These are phyloP conservation scores for Tetraselmis striata DNA, from an alignment of 139 green algal genomes.

Conservation along the genomic window DNA sequence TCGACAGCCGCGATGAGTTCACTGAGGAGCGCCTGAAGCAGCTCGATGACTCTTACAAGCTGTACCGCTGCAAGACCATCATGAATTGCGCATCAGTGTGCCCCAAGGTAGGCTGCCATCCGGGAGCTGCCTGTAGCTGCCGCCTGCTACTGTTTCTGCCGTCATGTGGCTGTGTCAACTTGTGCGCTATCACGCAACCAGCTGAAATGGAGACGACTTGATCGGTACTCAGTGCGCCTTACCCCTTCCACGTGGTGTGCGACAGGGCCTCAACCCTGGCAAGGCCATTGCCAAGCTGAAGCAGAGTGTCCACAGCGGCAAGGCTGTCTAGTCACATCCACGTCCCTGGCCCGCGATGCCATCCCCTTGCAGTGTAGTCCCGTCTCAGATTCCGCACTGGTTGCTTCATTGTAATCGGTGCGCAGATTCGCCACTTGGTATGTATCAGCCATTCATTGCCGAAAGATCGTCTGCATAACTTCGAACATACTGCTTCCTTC, in stretches of 20 bases:
- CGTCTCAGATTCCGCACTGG: too few relatives aligned
- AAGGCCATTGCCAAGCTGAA: constrained; percentile 97
- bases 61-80: constrained; percentile 97
- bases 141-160: background rate
- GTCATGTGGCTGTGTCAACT: constrained; percentile 23
- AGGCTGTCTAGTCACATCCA: constrained; percentile 23
- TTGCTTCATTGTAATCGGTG: too few relatives aligned
- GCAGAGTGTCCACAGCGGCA: constrained; percentile 56
- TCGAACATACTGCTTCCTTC: too few relatives aligned
- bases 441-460: too few relatives aligned
- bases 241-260: background rate
- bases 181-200: too few relatives aligned
- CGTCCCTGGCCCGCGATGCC: background rate
- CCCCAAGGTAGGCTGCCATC: constrained; percentile 53
- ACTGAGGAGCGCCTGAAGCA: constrained; percentile 80
- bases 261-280: constrained; percentile 83
- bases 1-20: constrained; percentile 83
- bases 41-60: constrained; percentile 93
- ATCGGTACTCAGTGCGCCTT: too few relatives aligned
- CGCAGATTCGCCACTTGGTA: too few relatives aligned
- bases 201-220: too few relatives aligned
- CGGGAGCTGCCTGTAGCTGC: too few relatives aligned
- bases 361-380: too few relatives aligned
- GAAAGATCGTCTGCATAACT: too few relatives aligned
- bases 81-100: constrained; percentile 88